Evolutionary conservation across 352 stramenopile species (phyloP).

Genomic region (Phytophthora boehmeriae): DNA sequence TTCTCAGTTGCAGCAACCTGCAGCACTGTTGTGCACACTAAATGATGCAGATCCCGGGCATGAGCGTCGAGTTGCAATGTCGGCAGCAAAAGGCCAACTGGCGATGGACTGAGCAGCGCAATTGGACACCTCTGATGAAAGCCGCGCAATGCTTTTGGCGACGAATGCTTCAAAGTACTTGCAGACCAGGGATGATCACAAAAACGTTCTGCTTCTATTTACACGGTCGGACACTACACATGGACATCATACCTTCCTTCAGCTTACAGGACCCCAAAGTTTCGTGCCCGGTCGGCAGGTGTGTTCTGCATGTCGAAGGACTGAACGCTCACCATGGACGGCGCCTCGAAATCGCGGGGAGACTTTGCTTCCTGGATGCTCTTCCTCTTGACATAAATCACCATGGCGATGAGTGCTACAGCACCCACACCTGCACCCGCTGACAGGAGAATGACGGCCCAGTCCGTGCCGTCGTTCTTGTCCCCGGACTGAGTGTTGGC

Average conservation of each 20-base stretch:
- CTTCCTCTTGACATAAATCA: conserved; percentile 37
- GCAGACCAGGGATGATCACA: conserved; percentile 1
- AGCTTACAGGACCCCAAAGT: conserved; percentile 33
- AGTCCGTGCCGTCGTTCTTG: conserved; percentile 21
- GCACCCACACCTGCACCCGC: conserved; percentile 26
- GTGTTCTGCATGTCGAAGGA: conserved; percentile 34
- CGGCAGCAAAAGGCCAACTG: conserved; percentile 20
- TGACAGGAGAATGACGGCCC: conserved; percentile 35
- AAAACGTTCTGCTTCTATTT: conserved; percentile 40
- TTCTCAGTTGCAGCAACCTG: neutral
- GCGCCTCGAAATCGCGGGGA: conserved; percentile 21
- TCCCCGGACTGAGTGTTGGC: conserved; percentile 29
- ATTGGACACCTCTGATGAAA: conserved; percentile 9
- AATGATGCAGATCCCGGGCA: conserved; percentile 13
- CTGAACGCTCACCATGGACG: conserved; percentile 30
- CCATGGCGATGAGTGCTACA: conserved; percentile 30
- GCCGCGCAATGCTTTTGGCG: too few relatives aligned
- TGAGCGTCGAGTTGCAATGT: conserved; percentile 20
- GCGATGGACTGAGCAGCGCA: conserved; percentile 25
- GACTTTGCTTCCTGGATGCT: conserved; percentile 35
- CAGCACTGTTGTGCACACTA: neutral
- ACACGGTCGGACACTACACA: conserved; percentile 21
- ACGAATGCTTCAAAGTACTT: too few relatives aligned
- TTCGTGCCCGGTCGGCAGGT: conserved; percentile 25
- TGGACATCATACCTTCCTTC: conserved; percentile 25